Evolutionary conservation across 2,329 filamentous ascomycete species (phyloP).

Genomic region (Fusarium irregulare): DNA sequence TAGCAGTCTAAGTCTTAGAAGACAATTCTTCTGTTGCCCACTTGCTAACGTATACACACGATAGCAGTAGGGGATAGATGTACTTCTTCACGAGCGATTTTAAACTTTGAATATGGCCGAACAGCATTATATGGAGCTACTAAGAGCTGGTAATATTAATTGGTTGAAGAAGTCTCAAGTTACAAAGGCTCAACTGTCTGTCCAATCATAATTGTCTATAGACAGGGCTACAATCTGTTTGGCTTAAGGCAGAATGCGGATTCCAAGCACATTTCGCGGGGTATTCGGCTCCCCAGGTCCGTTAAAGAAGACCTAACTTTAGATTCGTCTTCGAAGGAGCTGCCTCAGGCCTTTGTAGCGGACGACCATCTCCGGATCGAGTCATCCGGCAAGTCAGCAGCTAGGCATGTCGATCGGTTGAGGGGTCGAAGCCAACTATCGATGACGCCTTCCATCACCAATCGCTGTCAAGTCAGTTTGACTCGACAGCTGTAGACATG

Average conservation of each 20-base stretch:
- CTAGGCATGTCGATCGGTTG: neutral
- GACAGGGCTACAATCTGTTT: neutral
- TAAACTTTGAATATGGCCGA: neutral
- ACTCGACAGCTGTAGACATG: neutral
- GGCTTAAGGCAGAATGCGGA: constrained; percentile 1
- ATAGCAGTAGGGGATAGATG: neutral
- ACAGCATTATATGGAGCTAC: neutral
- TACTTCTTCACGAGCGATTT: neutral
- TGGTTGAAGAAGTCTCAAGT: neutral
- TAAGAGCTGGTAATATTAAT: neutral
- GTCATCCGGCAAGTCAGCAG: constrained; percentile 26
- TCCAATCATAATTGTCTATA: constrained; percentile 20
- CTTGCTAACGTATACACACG: neutral
- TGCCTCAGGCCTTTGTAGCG: constrained; percentile 14
- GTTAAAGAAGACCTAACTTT: neutral
- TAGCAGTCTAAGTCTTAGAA: no score
- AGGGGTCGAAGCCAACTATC: constrained; percentile 20
- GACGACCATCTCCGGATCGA: constrained; percentile 19
- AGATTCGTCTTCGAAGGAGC: neutral
- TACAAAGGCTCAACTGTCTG: neutral
- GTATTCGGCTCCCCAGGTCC: constrained; percentile 22
- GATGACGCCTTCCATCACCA: constrained; percentile 28
- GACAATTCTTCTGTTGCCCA: no score
- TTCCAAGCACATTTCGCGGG: constrained; percentile 21
- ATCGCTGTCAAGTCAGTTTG: neutral